Percentiles rank a stretch among this genome's conserved stretches.
Evolutionary conservation across 2,329 filamentous ascomycete genomes (phyloP).

Genomic region (Juglanconis sp.): DNA sequence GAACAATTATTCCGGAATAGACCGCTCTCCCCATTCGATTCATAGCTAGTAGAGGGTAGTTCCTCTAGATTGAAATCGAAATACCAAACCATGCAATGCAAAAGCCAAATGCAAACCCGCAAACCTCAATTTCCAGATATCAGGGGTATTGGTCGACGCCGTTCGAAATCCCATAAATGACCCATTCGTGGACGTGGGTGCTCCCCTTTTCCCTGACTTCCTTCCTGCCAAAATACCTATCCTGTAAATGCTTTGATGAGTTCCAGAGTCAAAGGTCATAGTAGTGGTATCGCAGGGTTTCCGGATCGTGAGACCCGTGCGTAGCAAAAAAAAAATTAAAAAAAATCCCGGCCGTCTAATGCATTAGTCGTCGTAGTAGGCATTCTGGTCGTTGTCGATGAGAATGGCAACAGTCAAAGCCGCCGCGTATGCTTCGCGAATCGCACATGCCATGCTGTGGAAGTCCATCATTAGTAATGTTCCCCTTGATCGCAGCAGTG

Average conservation of each 20-base stretch:
- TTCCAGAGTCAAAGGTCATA: neutral
- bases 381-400: constrained; percentile 47
- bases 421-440: constrained; percentile 72
- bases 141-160: constrained; percentile 11
- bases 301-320: neutral
- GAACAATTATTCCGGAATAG: no score
- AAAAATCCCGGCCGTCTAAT: neutral
- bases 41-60: no score
- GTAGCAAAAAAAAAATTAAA: no score
- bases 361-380: constrained; percentile 36
- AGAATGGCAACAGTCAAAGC: constrained; percentile 71
- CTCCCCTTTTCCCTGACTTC: neutral
- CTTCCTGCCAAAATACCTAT: neutral
- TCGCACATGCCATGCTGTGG: constrained; percentile 65
- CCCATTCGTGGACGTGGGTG: neutral
- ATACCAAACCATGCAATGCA: neutral
- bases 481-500: neutral
- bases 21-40: no score
- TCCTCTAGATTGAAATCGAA: neutral
- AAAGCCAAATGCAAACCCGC: neutral
- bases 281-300: neutral
- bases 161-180: neutral
- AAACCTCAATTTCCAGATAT: neutral
- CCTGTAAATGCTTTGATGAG: neutral
- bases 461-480: constrained; percentile 18